Evolutionary conservation across 2,329 filamentous ascomycete genomes (phyloP), one percentile per base, ranked within the genome.

Genomic region (Diaporthe batatas): DNA sequence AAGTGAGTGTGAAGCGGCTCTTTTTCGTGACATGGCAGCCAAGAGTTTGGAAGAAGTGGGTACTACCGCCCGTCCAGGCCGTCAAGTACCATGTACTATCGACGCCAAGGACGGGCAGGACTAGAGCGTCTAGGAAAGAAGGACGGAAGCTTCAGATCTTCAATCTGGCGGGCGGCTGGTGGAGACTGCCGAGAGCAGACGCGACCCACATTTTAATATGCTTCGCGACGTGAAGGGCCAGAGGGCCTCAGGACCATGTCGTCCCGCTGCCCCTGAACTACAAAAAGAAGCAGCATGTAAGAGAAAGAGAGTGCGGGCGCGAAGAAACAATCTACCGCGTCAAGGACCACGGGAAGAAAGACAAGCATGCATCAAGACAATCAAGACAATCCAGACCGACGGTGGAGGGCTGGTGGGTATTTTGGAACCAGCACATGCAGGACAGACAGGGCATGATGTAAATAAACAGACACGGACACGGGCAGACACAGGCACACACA

Each of bases 41-140:
- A 72, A 74, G 72, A 55, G 64, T 54, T 58, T 72, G 36, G 67
- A 70, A 69, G 57, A 54, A 70, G 57, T 73, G 71, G 58, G 55
- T 58, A 72, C 65, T 4, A 53, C 55, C 57, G 55, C 11, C 57
- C 44, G 47, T 58, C 34, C 55, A 49, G 55, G 6, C 57, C 44
- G 47, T 58, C 34, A 7, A 53, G 42, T 72, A 34, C 57, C n/a
- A n/a, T n/a, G n/a, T n/a, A n/a, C n/a, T n/a, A n/a, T n/a, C 49
- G 54, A 73, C 53, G 62, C 51, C 29, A 32, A 57, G 59, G 39
- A 36, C 25, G 65, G 34, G 70, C 47, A 29, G 65, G 18, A 44
- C 51, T 12, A 44, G 16, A 34, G 68, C 34, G 49, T 51, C 36
- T 42, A 44, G 49, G 49, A 55, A 69, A 47, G 54, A 58, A 69